phyloP scores from a whole-genome alignment of 2,329 filamentous ascomycete genomes.

The Dothidotthia symphoricarpi region DNA sequence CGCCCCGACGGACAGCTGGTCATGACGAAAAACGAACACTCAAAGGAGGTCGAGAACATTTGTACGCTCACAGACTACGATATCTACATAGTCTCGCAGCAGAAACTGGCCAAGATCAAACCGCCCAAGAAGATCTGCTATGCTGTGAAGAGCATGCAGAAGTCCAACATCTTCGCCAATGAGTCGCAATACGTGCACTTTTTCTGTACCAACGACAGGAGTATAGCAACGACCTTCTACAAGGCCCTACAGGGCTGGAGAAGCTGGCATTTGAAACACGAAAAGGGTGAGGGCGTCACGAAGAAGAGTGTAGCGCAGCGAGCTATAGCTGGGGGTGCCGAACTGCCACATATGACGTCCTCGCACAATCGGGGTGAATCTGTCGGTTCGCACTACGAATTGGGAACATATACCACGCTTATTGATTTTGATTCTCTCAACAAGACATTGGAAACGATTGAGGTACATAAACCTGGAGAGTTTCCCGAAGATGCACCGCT shows the following conservation, averaged over 20 bases:
- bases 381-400: constrained; percentile 55
- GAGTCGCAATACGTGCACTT: constrained; percentile 89
- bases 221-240: constrained; percentile 67
- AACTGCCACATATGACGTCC: constrained; percentile 11
- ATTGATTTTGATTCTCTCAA: constrained; percentile 62
- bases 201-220: constrained; percentile 75
- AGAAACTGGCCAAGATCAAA: constrained; percentile 69
- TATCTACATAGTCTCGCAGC: constrained; percentile 74
- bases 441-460: constrained; percentile 37
- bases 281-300: constrained; percentile 58
- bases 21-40: constrained; percentile 67
- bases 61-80: constrained; percentile 92
- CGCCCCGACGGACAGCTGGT: constrained; percentile 68
- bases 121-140: constrained; percentile 84
- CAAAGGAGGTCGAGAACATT: constrained; percentile 66
- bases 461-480: constrained; percentile 21
- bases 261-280: constrained; percentile 85
- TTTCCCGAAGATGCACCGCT: constrained; percentile 30
- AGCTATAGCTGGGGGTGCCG: constrained; percentile 17
- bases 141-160: constrained; percentile 89
- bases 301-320: constrained; percentile 34
- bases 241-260: constrained; percentile 75
- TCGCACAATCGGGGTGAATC: constrained; percentile 38
- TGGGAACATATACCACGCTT: constrained; percentile 67
- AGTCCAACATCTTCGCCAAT: constrained; percentile 76